Base-by-base conservation (phyloP, 2,329 filamentous ascomycete species). In the Ascochyta fabae region DNA sequence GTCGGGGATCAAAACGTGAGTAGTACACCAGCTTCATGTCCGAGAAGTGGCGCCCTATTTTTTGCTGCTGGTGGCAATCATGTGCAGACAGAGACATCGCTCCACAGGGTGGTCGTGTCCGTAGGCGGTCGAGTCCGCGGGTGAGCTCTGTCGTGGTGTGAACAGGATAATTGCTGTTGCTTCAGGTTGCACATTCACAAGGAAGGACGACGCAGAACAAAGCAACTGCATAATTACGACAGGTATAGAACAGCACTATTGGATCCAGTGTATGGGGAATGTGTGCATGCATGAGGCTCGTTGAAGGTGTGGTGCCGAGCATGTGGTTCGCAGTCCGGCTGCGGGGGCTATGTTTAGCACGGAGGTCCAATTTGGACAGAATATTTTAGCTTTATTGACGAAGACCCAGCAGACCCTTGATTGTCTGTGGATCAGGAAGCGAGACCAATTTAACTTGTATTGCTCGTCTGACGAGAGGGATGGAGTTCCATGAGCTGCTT, bases 341-440 rank as follows among this genome's bases (percentile, higher is more conserved):
- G 35, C 42, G 53, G 47, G 48, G 47, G 53, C 53, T 56, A 56
- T 51, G 39, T 56, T 56, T 56, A 48, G 52, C 45, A 40, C n/a
- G 38, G 47, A 31, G n/a, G 31, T 16, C 41, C 8, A 38, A 9
- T 16, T 24, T 34, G 22, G 12, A 6, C 3, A 13, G 6, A 9
- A 23, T 3, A 26, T 10, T 45, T 22, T 34, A 34, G 31, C 19
- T 33, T 16, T 26, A n/a, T n/a, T 6, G 15, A 6, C 2, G 22
- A 8, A 34, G 4, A 23, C 15, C 26, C 3, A 10, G 1, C 34
- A 33, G 2, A 38, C 13, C 24, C 16, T 9, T 22, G 13, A 16
- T 16, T 2, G 19, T 19, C 19, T 19, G 3, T 19, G 19, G 19
- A 19, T 19, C 19, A 19, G 19, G 19, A 19, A 19, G 19, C 19